Conservation (phyloP, 1,284 basidiomycete species). For the Stygiomarasmius scandens region DNA sequence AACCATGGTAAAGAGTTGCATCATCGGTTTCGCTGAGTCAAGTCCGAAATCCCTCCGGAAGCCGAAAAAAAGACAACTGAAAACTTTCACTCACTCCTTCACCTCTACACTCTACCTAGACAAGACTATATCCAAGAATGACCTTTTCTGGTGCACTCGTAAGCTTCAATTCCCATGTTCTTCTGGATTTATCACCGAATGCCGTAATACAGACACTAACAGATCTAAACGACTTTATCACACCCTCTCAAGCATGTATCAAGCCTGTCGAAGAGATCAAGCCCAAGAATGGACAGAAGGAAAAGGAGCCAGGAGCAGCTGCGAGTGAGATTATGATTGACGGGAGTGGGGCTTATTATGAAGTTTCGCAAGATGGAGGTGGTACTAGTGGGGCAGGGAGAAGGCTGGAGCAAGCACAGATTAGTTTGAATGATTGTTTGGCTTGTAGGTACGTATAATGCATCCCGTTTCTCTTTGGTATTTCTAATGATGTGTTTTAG, state of each 20-base stretch:
- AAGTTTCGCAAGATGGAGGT: conserved; percentile 49
- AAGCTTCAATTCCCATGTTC: conserved; percentile 32
- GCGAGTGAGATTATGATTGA: conserved; percentile 92
- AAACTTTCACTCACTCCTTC: conserved; percentile 5
- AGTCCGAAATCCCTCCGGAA: background rate
- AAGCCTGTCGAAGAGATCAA: conserved; percentile 86
- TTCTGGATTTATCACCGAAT: conserved; percentile 1
- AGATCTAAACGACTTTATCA: conserved; percentile 98
- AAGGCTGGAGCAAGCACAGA: conserved; percentile 89
- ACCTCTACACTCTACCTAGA: no score
- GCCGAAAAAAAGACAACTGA: background rate
- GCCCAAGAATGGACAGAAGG: conserved; percentile 33
- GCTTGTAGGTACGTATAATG: conserved; percentile 74
- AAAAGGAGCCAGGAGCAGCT: conserved; percentile 57
- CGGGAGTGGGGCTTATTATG: conserved; percentile 77
- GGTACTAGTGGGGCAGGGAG: conserved; percentile 35
- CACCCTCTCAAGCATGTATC: conserved; percentile 96
- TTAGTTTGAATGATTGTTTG: conserved; percentile 94
- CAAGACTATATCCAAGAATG: no score
- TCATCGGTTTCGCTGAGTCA: background rate
- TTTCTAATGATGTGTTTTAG: conserved; percentile 47
- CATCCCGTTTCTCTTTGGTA: no score
- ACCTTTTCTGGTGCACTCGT: conserved; percentile 90
- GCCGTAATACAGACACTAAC: conserved; percentile 68
- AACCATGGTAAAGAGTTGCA: background rate